Conservation (phyloP, 139 green algal genomes). For the Coccomyxa sp. region DNA sequence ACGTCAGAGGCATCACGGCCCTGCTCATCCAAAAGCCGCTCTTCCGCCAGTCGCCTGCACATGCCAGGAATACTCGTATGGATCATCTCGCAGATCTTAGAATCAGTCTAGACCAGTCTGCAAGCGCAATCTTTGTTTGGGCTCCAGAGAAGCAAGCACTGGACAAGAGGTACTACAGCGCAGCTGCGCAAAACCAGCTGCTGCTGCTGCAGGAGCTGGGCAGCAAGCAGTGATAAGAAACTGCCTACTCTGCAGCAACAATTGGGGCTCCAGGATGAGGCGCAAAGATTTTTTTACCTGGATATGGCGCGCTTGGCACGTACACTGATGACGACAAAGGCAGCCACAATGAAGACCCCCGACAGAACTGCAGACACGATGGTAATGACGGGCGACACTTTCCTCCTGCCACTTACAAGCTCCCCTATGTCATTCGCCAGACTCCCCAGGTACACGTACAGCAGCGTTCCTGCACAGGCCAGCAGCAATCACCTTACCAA, state of each 20-base stretch:
- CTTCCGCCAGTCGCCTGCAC: not conserved
- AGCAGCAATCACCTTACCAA: not conserved
- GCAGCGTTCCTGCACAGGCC: not conserved
- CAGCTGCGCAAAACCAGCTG: not conserved
- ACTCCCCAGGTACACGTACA: not conserved
- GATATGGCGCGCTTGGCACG: not conserved
- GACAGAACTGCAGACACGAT: not conserved
- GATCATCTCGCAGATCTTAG: not conserved
- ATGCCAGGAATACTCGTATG: not conserved
- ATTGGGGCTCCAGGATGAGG: not conserved
- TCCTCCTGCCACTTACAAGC: not conserved
- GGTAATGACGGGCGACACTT: not conserved
- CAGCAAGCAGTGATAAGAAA: not conserved
- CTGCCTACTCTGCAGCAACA: not conserved
- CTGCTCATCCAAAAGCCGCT: not conserved
- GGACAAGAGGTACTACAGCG: not conserved
- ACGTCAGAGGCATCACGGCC: too few species aligned
- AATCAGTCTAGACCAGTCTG: not conserved
- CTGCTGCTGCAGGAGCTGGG: not conserved
- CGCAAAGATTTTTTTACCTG: not conserved
- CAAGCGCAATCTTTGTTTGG: not conserved
- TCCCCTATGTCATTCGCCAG: not conserved
- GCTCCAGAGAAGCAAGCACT: not conserved
- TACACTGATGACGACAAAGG: not conserved
- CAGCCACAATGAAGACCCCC: not conserved